These are phyloP conservation scores for Phaeoacremonium minimum DNA, from an alignment of 2,329 filamentous ascomycete species.

Conservation along the genomic window DNA sequence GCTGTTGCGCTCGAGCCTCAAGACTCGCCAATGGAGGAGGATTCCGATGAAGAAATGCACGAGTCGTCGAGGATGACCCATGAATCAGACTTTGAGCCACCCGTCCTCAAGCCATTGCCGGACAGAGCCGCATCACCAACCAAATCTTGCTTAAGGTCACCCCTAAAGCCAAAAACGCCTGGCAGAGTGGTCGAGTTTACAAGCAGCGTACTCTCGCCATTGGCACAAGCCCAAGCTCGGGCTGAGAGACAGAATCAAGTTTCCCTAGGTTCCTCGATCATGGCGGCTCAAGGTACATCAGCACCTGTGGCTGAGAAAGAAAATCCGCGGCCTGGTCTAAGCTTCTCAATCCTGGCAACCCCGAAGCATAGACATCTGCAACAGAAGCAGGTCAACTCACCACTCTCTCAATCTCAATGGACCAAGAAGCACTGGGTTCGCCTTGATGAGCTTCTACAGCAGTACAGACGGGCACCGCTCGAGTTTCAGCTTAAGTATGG, in stretches of 20 bases:
- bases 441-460: slow-evolving; percentile 46
- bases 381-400: background rate
- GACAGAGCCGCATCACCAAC: slow-evolving; percentile 47
- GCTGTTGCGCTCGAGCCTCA: slow-evolving; percentile 14
- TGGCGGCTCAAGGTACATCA: no score
- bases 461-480: slow-evolving; percentile 37
- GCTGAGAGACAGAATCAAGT: slow-evolving; percentile 8
- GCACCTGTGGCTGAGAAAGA: slow-evolving; percentile 4
- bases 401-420: slow-evolving; percentile 40
- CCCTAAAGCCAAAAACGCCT: slow-evolving; percentile 52
- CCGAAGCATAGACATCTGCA: background rate
- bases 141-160: slow-evolving; percentile 54
- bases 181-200: slow-evolving; percentile 57
- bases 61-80: slow-evolving; percentile 6
- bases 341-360: background rate
- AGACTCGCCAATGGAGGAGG: no score
- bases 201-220: slow-evolving; percentile 42
- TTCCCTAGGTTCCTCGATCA: no score
- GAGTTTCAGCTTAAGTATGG: slow-evolving; percentile 25
- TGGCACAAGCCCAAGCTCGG: slow-evolving; percentile 30
- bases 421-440: slow-evolving; percentile 48
- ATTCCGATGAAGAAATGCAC: no score
- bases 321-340: background rate
- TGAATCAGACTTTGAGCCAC: slow-evolving; percentile 27
- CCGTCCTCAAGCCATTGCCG: slow-evolving; percentile 43